Evolutionary conservation across 345 rosid genomes (phyloP).

Genomic region (Pistacia integerrima): DNA sequence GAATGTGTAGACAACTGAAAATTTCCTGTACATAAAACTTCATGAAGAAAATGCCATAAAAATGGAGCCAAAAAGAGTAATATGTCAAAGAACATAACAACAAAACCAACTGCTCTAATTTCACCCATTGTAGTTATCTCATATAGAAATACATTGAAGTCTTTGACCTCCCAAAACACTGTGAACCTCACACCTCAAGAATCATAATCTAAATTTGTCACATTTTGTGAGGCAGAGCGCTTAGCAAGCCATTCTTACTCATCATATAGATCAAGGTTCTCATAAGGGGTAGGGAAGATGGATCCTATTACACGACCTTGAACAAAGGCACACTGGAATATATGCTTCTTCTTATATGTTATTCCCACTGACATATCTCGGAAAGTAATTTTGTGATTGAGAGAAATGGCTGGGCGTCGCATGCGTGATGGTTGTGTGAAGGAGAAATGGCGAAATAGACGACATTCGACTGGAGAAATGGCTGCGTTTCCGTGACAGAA

Average conservation of each 20-base stretch:
- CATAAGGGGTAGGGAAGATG: slow-evolving; percentile 86
- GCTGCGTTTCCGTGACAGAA: too few species aligned
- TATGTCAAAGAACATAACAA: background rate
- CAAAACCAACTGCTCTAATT: slow-evolving; percentile 21
- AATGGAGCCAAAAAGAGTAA: slow-evolving; percentile 4
- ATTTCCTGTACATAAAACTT: slow-evolving; percentile 33
- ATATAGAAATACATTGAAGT: slow-evolving; percentile 7
- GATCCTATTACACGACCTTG: slow-evolving; percentile 87
- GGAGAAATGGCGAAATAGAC: too few species aligned
- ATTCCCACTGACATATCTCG: slow-evolving; percentile 86
- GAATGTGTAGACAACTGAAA: slow-evolving; percentile 10
- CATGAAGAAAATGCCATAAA: background rate
- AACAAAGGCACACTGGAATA: slow-evolving; percentile 87
- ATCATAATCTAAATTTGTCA: slow-evolving; percentile 84
- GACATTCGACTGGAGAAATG: too few species aligned
- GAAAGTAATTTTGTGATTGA: slow-evolving; percentile 45
- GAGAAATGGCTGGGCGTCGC: too few species aligned
- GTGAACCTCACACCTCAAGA: slow-evolving; percentile 34
- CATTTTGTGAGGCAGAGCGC: slow-evolving; percentile 64
- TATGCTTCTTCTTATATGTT: slow-evolving; percentile 91
- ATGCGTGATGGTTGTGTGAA: too few species aligned
- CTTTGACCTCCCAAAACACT: slow-evolving; percentile 9
- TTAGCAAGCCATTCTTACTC: slow-evolving; percentile 67
- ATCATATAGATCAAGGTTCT: slow-evolving; percentile 84
- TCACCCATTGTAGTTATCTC: slow-evolving; percentile 10